These are phyloP conservation scores for Coniochaeta sp. DNA, from an alignment of 2,329 filamentous ascomycete species.

Conservation along the genomic window DNA sequence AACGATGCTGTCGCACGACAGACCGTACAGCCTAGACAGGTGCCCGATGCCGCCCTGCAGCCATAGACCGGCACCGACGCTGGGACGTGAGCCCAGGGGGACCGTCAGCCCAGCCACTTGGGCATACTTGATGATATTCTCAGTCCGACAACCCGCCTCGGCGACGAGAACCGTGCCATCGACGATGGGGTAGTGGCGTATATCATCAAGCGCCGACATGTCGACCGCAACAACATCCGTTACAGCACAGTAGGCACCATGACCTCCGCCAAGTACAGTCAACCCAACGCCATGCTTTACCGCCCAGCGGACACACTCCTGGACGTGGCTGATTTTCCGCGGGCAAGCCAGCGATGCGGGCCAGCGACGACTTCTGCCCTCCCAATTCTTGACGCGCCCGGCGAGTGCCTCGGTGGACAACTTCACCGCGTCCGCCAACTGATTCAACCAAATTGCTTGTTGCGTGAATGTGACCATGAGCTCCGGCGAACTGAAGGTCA, in stretches of 20 bases:
- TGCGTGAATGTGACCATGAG: conserved; percentile 44
- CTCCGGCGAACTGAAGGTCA: conserved; percentile 42
- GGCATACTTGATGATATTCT: conserved; percentile 41
- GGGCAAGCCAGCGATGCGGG: conserved; percentile 40
- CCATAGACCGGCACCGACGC: conserved; percentile 56
- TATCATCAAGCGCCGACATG: conserved; percentile 47
- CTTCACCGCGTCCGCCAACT: conserved; percentile 36
- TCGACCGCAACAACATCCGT: conserved; percentile 47
- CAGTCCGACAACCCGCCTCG: conserved; percentile 48
- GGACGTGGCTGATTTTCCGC: conserved; percentile 38
- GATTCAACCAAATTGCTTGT: conserved; percentile 33
- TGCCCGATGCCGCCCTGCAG: conserved; percentile 60
- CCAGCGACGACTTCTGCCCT: conserved; percentile 37
- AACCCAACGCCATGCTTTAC: conserved; percentile 34
- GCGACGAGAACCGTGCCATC: conserved; percentile 36
- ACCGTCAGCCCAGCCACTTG: conserved; percentile 44
- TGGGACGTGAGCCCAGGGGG: conserved; percentile 54
- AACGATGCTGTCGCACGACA: conserved; percentile 53
- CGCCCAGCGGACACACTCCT: conserved; percentile 51
- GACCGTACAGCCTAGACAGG: conserved; percentile 45
- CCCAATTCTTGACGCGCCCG: conserved; percentile 39
- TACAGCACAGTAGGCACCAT: conserved; percentile 52
- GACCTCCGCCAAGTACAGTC: conserved; percentile 49
- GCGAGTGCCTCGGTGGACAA: conserved; percentile 14
- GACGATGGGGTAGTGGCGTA: conserved; percentile 31